A percentile compares a stretch with the other conserved stretches of the same genome.
Evolutionary conservation across 2,329 filamentous ascomycete genomes (phyloP).

Genomic region (Aspergillus niger): DNA sequence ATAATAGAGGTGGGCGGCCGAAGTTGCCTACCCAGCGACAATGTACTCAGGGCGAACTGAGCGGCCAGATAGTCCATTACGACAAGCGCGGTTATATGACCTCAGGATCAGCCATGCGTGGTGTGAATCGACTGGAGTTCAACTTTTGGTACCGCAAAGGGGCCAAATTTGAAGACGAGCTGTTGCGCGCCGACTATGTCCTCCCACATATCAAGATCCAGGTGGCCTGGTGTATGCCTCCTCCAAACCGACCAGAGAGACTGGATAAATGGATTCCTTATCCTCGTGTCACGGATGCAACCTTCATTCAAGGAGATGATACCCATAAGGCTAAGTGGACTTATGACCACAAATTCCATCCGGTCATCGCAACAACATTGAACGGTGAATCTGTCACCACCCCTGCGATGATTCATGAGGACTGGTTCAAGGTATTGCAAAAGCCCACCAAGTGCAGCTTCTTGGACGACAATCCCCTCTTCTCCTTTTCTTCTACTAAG

Average conservation of each 20-base stretch:
- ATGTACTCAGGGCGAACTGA: conserved; percentile 49
- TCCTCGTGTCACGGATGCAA: conserved; percentile 55
- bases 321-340: conserved; percentile 53
- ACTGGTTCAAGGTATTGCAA: conserved; percentile 45
- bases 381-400: conserved; percentile 54
- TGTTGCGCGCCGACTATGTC: conserved; percentile 56
- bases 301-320: conserved; percentile 53
- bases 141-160: conserved; percentile 57
- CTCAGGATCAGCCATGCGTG: conserved; percentile 54
- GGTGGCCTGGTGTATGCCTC: conserved; percentile 57
- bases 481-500: conserved; percentile 45
- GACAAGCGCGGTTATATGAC: conserved; percentile 55
- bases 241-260: conserved; percentile 50
- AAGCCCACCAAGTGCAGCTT: conserved; percentile 47
- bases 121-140: conserved; percentile 54
- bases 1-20: neutral
- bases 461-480: conserved; percentile 54
- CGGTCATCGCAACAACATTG: conserved; percentile 49
- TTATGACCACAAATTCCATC: conserved; percentile 52
- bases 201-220: conserved; percentile 55
- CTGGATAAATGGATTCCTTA: conserved; percentile 57
- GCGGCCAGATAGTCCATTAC: conserved; percentile 52
- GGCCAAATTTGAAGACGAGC: conserved; percentile 55
- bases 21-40: conserved; percentile 48
- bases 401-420: conserved; percentile 55